Base-by-base conservation (phyloP, 805 yeast species). In the Yarrowia keelungensis region DNA sequence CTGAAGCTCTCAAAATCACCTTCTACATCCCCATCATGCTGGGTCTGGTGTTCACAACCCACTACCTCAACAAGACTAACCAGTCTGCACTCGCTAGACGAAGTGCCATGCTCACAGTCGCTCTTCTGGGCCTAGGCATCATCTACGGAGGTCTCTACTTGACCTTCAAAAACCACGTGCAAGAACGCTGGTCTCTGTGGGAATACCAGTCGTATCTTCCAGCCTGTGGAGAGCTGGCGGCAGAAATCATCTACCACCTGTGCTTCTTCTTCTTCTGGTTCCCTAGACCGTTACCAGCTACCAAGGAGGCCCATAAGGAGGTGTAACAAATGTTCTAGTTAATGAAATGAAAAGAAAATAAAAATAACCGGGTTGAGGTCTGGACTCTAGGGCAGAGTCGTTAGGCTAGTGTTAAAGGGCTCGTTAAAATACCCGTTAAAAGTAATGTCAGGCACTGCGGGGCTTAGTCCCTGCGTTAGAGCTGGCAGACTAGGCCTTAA, bases 1-100 rank as follows among this genome's bases (percentile, higher is more conserved):
- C 59, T 5, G 36, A 53, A 15, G 59, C 45, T 4, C 59, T 53
- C 45, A 53, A 53, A 15, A 53, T 53, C 59, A 53, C 59, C 45
- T 53, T 53, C 10, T 53, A 53, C 59, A 39, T 53, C 10, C 59
- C 59, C 59, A 53, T 53, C 46, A 53, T 53, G 59, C 43, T 39
- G 35, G 59, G 59, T 14, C 35, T 53, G 5, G 45, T 53, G 3
- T 38, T 53, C 19, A 39, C 59, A 0, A 53, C 59, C 5, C 59
- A 22, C 15, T 39, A 39, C 22, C 45, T 53, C 19, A 22, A 19
- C 10, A 53, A 39, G 7, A 53, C 45, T 1, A 39, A 39, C 8
- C 39, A 39, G 19, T 8, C 15, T 5, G 59, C 45, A 14, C 59
- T 53, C 1, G 32, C 59, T 3, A 38, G 16, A 19, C 15, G 59